Evolutionary conservation across 73 alveolate species (phyloP).

Genomic region (Blepharisma stoltei): DNA sequence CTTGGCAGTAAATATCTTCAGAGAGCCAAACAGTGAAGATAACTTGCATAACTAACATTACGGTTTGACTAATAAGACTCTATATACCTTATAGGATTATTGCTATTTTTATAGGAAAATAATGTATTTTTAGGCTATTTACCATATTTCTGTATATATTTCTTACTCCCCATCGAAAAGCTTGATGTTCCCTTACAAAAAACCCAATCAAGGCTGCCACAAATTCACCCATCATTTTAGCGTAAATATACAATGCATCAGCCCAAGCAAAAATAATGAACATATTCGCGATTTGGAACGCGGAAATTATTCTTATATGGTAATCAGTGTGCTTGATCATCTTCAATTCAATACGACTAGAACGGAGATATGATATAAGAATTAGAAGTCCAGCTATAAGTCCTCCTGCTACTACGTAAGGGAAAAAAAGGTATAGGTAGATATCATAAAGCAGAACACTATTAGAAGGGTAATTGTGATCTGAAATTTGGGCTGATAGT

Average conservation of each 20-base stretch:
- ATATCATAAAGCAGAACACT: not conserved
- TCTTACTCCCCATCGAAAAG: constrained; percentile 19
- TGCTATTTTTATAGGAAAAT: too few relatives aligned
- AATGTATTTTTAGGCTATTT: too few relatives aligned
- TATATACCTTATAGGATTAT: too few relatives aligned
- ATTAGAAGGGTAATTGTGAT: not conserved
- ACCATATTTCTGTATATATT: too few relatives aligned
- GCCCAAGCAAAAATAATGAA: constrained; percentile 24
- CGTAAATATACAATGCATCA: not conserved
- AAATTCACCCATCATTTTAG: constrained; percentile 10
- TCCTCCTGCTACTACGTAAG: not conserved
- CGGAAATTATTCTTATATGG: not conserved
- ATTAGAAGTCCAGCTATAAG: not conserved
- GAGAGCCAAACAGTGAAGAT: not conserved
- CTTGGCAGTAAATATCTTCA: not conserved
- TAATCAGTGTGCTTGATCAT: not conserved
- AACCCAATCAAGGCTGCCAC: not conserved
- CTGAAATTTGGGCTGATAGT: too few relatives aligned
- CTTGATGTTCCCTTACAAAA: not conserved
- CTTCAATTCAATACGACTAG: not conserved
- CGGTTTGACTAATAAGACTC: not conserved
- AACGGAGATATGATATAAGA: not conserved
- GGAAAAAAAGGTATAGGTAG: not conserved
- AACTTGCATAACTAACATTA: constrained; percentile 15
- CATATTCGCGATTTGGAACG: not conserved